Percentiles rank a stretch among this genome's conserved stretches.
Evolutionary conservation across 2,329 filamentous ascomycete species (phyloP).

Genomic region (Calonectria pseudoreteaudii): DNA sequence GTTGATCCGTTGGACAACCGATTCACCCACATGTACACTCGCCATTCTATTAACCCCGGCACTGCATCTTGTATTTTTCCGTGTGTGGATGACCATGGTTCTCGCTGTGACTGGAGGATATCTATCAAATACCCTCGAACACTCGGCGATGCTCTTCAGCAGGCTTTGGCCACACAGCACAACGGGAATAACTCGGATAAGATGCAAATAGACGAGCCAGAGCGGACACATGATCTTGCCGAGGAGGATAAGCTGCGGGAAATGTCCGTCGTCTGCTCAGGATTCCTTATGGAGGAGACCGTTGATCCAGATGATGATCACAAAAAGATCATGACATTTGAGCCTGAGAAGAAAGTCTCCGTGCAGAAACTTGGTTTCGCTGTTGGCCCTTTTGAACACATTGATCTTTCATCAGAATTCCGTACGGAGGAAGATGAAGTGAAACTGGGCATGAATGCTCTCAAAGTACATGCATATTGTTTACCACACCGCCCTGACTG

Average conservation of each 20-base stretch:
- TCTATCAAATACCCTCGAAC: slow-evolving; percentile 89
- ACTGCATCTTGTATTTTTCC: slow-evolving; percentile 90
- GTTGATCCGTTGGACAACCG: slow-evolving; percentile 81
- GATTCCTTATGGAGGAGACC: slow-evolving; percentile 86
- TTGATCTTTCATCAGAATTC: slow-evolving; percentile 86
- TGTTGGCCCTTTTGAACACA: slow-evolving; percentile 92
- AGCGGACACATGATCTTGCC: slow-evolving; percentile 58
- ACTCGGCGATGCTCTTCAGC: slow-evolving; percentile 79
- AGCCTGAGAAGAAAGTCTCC: slow-evolving; percentile 78
- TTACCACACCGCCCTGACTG: slow-evolving; percentile 85
- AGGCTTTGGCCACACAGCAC: slow-evolving; percentile 57
- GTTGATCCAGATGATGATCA: slow-evolving; percentile 80
- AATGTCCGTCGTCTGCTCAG: slow-evolving; percentile 91
- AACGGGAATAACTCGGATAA: slow-evolving; percentile 51
- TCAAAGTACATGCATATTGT: slow-evolving; percentile 92
- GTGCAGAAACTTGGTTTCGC: slow-evolving; percentile 94
- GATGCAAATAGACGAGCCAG: slow-evolving; percentile 55
- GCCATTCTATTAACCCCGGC: slow-evolving; percentile 82
- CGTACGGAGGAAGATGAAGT: slow-evolving; percentile 93
- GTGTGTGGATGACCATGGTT: slow-evolving; percentile 87
- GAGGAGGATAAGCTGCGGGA: slow-evolving; percentile 91
- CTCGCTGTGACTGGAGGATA: slow-evolving; percentile 88
- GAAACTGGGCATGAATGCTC: slow-evolving; percentile 86
- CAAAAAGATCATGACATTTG: slow-evolving; percentile 90
- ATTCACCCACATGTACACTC: slow-evolving; percentile 93